Conservation (phyloP, 306 rosid genomes). For the Prunus dulcis region DNA sequence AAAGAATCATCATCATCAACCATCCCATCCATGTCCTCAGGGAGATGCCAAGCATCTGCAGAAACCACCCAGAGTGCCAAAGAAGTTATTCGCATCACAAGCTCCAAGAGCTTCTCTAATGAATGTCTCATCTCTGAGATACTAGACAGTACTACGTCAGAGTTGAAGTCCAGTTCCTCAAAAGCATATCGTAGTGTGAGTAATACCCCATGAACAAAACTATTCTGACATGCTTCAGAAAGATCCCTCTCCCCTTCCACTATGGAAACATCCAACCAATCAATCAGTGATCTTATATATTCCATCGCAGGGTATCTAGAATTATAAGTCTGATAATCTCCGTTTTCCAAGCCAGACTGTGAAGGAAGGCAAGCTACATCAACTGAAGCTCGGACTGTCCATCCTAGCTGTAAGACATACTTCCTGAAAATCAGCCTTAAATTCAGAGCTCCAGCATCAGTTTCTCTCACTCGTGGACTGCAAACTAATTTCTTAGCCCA, state of each 20-base stretch:
- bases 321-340: constrained; percentile 33
- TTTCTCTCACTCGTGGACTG: constrained; percentile 98
- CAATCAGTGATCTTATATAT: constrained; percentile 73
- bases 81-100: constrained; percentile 82
- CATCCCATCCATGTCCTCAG: constrained; percentile 88
- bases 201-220: constrained; percentile 92
- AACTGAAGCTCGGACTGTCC: constrained; percentile 59
- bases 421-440: constrained; percentile 83
- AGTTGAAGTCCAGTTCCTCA: constrained; percentile 91
- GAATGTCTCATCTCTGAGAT: constrained; percentile 56
- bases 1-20: constrained; percentile 59
- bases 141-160: constrained; percentile 46
- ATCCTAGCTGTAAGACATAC: constrained; percentile 81
- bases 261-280: constrained; percentile 74
- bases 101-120: constrained; percentile 70
- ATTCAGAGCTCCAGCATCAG: constrained; percentile 95
- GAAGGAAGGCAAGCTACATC: constrained; percentile 38
- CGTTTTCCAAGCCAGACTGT: constrained; percentile 37
- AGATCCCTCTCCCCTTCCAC: constrained; percentile 83
- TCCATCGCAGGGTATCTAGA: constrained; percentile 53
- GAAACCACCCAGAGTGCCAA: constrained; percentile 96
- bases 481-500: constrained; percentile 88
- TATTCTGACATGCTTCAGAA: constrained; percentile 76
- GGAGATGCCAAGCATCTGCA: constrained; percentile 92
- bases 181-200: constrained; percentile 86